Percentiles rank a stretch among this genome's conserved stretches.
These are phyloP conservation scores for Aureobasidium sp. DNA, from an alignment of 2,329 filamentous ascomycete species.

Conservation along the genomic window DNA sequence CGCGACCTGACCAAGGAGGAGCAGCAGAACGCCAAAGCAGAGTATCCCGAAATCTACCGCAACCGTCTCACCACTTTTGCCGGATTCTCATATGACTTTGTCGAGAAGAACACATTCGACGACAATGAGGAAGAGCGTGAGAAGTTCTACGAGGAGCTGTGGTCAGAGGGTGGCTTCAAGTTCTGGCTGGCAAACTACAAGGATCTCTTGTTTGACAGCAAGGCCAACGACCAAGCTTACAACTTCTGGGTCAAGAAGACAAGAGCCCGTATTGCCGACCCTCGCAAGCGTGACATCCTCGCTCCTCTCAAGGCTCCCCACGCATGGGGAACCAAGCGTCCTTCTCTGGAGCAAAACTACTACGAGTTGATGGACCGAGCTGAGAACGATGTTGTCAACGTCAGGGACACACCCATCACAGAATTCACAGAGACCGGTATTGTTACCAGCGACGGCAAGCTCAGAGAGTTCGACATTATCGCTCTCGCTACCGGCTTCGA, in stretches of 20 bases:
- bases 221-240: slow-evolving; percentile 38
- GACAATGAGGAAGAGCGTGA: slow-evolving; percentile 36
- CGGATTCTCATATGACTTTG: slow-evolving; percentile 52
- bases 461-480: slow-evolving; percentile 39
- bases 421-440: slow-evolving; percentile 38
- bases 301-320: slow-evolving; percentile 38
- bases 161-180: slow-evolving; percentile 31
- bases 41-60: slow-evolving; percentile 43
- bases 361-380: slow-evolving; percentile 39
- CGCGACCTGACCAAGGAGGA: slow-evolving; percentile 41
- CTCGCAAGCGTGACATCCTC: slow-evolving; percentile 38
- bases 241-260: slow-evolving; percentile 41
- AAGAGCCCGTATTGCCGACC: slow-evolving; percentile 34
- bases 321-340: slow-evolving; percentile 40
- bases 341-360: slow-evolving; percentile 39
- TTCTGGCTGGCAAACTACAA: slow-evolving; percentile 37
- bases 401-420: slow-evolving; percentile 35
- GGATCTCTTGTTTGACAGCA: slow-evolving; percentile 33
- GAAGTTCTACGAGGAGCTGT: slow-evolving; percentile 36
- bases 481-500: slow-evolving; percentile 42
- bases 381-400: slow-evolving; percentile 36
- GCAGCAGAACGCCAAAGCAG: slow-evolving; percentile 39
- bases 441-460: slow-evolving; percentile 32
- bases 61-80: slow-evolving; percentile 47
- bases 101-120: slow-evolving; percentile 46